A percentile compares a stretch with the other conserved stretches of the same genome.
Conservation (phyloP, 2,329 filamentous ascomycete genomes). For the Trichoderma pleuroti region DNA sequence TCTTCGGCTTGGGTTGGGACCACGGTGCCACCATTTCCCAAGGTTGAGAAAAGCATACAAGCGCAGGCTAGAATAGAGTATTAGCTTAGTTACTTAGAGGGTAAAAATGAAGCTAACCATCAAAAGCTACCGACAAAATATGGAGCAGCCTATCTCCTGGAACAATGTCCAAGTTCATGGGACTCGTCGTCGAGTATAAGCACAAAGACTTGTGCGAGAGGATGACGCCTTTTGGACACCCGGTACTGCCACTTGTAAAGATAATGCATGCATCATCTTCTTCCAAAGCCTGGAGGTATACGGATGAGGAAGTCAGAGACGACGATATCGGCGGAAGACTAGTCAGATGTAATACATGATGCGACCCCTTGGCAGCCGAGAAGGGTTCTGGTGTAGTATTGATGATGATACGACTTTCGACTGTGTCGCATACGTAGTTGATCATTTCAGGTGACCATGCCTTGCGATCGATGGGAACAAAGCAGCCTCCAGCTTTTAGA, state of each 20-base stretch:
- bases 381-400: conserved; percentile 14
- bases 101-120: not conserved
- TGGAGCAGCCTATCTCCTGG: conserved; percentile 15
- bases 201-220: conserved; percentile 13
- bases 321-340: not conserved
- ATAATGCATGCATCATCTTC: conserved; percentile 10
- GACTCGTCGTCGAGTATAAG: conserved; percentile 8
- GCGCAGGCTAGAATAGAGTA: not conserved
- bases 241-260: conserved; percentile 16
- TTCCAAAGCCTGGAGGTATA: not conserved
- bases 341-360: not conserved
- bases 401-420: conserved; percentile 8
- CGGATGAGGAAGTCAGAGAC: not conserved
- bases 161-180: conserved; percentile 9
- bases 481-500: conserved; percentile 12
- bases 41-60: conserved; percentile 16
- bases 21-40: conserved; percentile 8
- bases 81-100: not conserved
- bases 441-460: conserved; percentile 12
- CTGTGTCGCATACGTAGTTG: not conserved
- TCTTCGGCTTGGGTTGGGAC: conserved; percentile 11
- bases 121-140: conserved; percentile 15
- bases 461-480: conserved; percentile 16
- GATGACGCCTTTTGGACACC: conserved; percentile 8
- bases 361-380: not conserved